phyloP scores from a whole-genome alignment of 108 stramenopile species.

The Nitzschia sp. region DNA sequence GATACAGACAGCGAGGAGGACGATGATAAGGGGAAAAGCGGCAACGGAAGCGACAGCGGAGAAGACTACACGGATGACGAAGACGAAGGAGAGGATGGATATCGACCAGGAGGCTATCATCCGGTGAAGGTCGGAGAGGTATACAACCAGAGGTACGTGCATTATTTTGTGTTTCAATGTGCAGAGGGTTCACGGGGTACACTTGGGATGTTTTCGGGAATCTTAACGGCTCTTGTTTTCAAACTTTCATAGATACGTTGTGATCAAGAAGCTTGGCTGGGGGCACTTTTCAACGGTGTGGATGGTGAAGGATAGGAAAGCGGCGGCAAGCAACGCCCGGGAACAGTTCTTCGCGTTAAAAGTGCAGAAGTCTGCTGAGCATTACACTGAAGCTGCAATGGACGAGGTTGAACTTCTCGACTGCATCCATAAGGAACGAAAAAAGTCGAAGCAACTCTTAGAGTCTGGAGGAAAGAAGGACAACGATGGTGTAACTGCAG shows the following conservation, averaged over 20 bases:
- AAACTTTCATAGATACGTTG: constrained; percentile 71
- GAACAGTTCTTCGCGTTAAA: constrained; percentile 87
- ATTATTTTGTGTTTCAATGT: background rate
- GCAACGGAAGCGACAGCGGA: constrained; percentile 64
- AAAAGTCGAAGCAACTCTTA: constrained; percentile 41
- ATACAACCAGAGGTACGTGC: constrained; percentile 84
- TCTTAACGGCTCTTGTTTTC: background rate
- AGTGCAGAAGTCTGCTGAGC: constrained; percentile 96
- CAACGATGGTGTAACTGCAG: constrained; percentile 49
- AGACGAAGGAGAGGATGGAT: constrained; percentile 90
- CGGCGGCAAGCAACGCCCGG: constrained; percentile 32
- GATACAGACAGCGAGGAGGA: constrained; percentile 21
- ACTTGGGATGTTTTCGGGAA: background rate
- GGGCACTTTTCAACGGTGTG: constrained; percentile 99
- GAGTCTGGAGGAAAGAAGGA: constrained; percentile 28
- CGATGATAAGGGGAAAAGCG: constrained; percentile 21
- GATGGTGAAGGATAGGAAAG: constrained; percentile 84
- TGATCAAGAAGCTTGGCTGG: constrained; percentile 98
- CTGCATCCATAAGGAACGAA: constrained; percentile 75
- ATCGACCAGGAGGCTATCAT: constrained; percentile 94
- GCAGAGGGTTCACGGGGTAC: background rate
- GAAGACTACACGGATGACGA: constrained; percentile 96
- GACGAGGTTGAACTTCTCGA: constrained; percentile 97
- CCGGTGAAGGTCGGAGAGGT: constrained; percentile 93
- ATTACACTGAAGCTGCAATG: constrained; percentile 97